Evolutionary conservation across 768 basidiomycete genomes (phyloP), one percentile per base, ranked within the genome.

Genomic region (Boletales sp.): DNA sequence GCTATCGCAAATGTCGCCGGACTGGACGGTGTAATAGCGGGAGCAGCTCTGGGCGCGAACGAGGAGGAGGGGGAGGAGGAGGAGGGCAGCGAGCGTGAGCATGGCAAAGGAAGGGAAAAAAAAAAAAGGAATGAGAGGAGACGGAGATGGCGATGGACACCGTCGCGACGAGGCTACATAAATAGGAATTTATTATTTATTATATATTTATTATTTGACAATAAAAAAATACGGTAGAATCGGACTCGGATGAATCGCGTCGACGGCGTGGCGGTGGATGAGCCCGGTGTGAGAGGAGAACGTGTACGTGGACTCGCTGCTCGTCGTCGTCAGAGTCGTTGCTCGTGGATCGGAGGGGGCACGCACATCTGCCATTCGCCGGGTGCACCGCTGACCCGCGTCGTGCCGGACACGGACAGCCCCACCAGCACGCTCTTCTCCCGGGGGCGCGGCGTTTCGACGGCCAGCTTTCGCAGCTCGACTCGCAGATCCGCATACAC

Each of bases 201-300:
- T n/a, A n/a, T n/a, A n/a, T n/a, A n/a, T n/a, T n/a, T n/a, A n/a
- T n/a, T 21, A 21, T 21, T 21, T 21, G 2, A 21, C 21, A 21
- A 2, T 21, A 21, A 21, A 21, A 21, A 21, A 21, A n/a, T n/a
- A n/a, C n/a, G n/a, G n/a, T 21, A 21, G 2, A 4, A 21, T 21
- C 4, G 89, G 89, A 1, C 84, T 83, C 0, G 89, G 89, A 40
- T 83, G 78, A 41, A 91, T 90, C n/a, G 83, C 84, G 61, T 90
- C 79, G 43, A 92, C 72, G 41, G 72, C 72, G 60, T 92, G 89
- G 42, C 73, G 57, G 42, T 80, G 67, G 47, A 92, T 82, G 37
- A 83, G 74, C 6, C 86, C 89, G 0, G 79, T 78, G 19, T 68
- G 45, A 0, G 86, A 84, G 2, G 87, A 88, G 64, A 90, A 90